A percentile compares a stretch with the other conserved stretches of the same genome.
These are phyloP conservation scores for Paratrimastix pyriformis DNA, from an alignment of 78 protist species.

Conservation along the genomic window DNA sequence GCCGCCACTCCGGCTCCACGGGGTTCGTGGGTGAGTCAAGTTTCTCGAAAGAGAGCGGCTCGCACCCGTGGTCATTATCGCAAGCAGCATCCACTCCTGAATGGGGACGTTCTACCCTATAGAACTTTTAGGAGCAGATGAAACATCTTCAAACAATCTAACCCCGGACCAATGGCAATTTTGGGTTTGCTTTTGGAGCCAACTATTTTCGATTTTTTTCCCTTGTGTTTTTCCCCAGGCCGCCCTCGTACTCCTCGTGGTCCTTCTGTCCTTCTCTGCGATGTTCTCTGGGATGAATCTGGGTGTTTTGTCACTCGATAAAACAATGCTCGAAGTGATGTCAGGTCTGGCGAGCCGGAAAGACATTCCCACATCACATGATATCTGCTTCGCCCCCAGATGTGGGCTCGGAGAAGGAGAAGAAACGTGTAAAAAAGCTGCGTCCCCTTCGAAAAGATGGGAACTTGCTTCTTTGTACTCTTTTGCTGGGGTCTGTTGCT, in stretches of 20 bases:
- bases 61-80: no score
- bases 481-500: slow-evolving; percentile 82
- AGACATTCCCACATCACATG: neutral
- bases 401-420: neutral
- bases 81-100: no score
- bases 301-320: slow-evolving; percentile 66
- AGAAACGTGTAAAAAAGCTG: slow-evolving; percentile 52
- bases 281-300: slow-evolving; percentile 74
- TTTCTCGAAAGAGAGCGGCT: no score
- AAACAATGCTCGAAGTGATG: slow-evolving; percentile 47
- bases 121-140: no score
- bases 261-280: slow-evolving; percentile 53
- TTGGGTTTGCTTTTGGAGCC: no score
- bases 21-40: no score
- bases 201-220: no score
- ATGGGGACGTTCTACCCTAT: no score
- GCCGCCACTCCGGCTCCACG: no score
- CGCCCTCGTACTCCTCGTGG: slow-evolving; percentile 21
- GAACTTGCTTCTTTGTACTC: slow-evolving; percentile 81
- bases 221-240: no score
- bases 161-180: no score
- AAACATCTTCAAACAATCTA: no score
- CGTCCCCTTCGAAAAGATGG: slow-evolving; percentile 70
- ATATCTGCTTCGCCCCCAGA: neutral
- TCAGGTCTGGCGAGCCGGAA: neutral